Base-by-base conservation (phyloP, 75 land plant species). In the Pseudotsuga menziesii region DNA sequence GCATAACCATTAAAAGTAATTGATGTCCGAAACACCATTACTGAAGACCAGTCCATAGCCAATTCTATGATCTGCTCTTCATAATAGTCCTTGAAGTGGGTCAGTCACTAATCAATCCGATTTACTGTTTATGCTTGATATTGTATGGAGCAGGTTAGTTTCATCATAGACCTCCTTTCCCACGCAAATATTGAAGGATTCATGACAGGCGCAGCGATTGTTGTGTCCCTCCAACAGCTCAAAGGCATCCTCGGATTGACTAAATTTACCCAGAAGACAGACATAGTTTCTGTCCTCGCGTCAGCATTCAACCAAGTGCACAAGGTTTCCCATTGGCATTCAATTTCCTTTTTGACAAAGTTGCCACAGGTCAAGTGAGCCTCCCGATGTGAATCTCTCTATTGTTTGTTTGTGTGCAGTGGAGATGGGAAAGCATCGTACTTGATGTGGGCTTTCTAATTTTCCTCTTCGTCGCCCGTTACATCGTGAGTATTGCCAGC, bases 391-490 rank as follows among this genome's bases (percentile, higher is more conserved):
- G 75, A 23, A 74, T 27, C 23, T 25, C 12, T 59, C 2, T 70
- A 25, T 63, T 41, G 8, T 48, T 16, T 79, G 57, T 76, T 1
- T 35, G 13, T 62, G 74, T 80, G 83, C 87, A 86, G 88, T 86
- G 88, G 88, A 86, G 78, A 32, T 84, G 88, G 88, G 77, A 75
- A 26, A 80, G 78, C 41, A 81, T 81, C 11, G 80, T 80, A 19
- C 74, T 84, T 23, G 88, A 86, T 12, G 29, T 78, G 14, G 35
- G 32, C 62, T 86, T 86, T 62, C 62, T 86, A 26, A 58, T 39
- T 16, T 78, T 86, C 54, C 77, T 86, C 36, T 59, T 84, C 19
- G 17, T 60, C 25, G 54, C 83, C 4, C 85, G 80, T 56, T 75
- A 58, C 52, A 57, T 86, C 59, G 88, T 86, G 48, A 69, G 72